Evolutionary conservation across 495 filamentous ascomycete species (phyloP), one percentile per base, ranked within the genome.

Genomic region (Glonium stellatum): DNA sequence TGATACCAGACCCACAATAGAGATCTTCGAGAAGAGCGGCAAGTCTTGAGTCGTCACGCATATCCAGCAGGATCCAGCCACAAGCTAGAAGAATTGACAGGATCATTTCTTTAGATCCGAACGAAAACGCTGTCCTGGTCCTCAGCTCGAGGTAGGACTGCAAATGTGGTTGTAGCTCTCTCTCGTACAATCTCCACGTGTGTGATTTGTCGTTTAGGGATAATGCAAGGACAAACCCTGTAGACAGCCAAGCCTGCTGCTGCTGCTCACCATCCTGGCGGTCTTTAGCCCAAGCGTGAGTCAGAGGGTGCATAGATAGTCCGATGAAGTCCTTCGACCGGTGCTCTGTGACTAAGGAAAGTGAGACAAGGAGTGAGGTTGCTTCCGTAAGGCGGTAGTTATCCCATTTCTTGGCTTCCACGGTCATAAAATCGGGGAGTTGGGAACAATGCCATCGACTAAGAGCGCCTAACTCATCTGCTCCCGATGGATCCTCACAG

Each of bases 291-390:
- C 62, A 65, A 2, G 63, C 58, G 47, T 68, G 66, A 13, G 48
- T 51, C 1, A 68, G 56, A 31, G 66, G 63, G 55, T 68, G 66
- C 66, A 68, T 68, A 4, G 63, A 66, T 9, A 71, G 31, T 55
- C 58, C 51, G 31, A 42, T 18, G 37, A 54, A 39, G 19, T 69
- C 54, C 3, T 6, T 31, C 6, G 2, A 2, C 27, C 6, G 2
- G 2, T 6, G 3, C 56, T 59, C 50, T 53, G 52, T 61, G 12
- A 64, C 55, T 44, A 72, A 39, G 15, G 66, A 66, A 54, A 64
- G 65, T 46, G 65, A 70, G 19, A 12, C 61, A 34, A 72, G 68
- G 48, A 67, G 48, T 53, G 58, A 52, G 48, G 25, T 65, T 8
- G 71, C 70, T 46, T 65, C 52, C 11, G 15, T 53, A 11, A 73